phyloP scores from a whole-genome alignment of 2,329 filamentous ascomycete genomes.

The Lasiodiplodia gonubiensis region DNA sequence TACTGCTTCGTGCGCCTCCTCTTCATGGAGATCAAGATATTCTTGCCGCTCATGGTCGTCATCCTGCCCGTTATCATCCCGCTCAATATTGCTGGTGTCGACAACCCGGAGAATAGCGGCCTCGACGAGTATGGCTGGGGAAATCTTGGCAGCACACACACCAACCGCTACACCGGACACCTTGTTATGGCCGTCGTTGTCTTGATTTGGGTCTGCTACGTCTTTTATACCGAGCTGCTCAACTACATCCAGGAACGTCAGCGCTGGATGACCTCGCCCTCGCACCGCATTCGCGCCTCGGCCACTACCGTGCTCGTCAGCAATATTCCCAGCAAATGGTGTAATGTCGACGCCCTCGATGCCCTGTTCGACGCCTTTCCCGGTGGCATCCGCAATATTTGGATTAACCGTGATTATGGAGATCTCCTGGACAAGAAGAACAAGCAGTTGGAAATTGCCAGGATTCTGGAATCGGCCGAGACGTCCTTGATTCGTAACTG shows the following conservation, averaged over 20 bases:
- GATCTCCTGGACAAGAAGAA: slow-evolving; percentile 84
- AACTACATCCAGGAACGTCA: slow-evolving; percentile 93
- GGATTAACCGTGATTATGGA: slow-evolving; percentile 91
- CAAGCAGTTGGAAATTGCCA: slow-evolving; percentile 72
- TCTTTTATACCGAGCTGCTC: slow-evolving; percentile 84
- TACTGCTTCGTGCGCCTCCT: slow-evolving; percentile 97
- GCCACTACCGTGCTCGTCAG: slow-evolving; percentile 95
- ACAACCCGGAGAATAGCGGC: slow-evolving; percentile 58
- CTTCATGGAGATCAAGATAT: slow-evolving; percentile 85
- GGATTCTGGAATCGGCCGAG: slow-evolving; percentile 77
- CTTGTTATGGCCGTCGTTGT: slow-evolving; percentile 78
- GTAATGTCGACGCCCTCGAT: slow-evolving; percentile 78
- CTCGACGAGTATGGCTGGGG: slow-evolving; percentile 86
- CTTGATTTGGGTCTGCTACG: slow-evolving; percentile 81
- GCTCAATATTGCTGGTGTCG: slow-evolving; percentile 77
- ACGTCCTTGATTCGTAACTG: slow-evolving; percentile 81
- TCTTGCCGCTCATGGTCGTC: slow-evolving; percentile 78
- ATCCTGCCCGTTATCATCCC: slow-evolving; percentile 87
- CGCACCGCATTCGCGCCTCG: slow-evolving; percentile 90
- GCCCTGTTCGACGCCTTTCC: slow-evolving; percentile 95
- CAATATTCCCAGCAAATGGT: slow-evolving; percentile 89
- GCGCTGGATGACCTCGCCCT: slow-evolving; percentile 90
- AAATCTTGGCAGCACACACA: slow-evolving; percentile 71
- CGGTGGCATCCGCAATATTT: slow-evolving; percentile 92
- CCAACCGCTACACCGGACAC: slow-evolving; percentile 81